Percentiles rank a stretch among this genome's conserved stretches.
phyloP scores from a whole-genome alignment of 768 basidiomycete genomes.

The Pilatotrama ljubarskyi region DNA sequence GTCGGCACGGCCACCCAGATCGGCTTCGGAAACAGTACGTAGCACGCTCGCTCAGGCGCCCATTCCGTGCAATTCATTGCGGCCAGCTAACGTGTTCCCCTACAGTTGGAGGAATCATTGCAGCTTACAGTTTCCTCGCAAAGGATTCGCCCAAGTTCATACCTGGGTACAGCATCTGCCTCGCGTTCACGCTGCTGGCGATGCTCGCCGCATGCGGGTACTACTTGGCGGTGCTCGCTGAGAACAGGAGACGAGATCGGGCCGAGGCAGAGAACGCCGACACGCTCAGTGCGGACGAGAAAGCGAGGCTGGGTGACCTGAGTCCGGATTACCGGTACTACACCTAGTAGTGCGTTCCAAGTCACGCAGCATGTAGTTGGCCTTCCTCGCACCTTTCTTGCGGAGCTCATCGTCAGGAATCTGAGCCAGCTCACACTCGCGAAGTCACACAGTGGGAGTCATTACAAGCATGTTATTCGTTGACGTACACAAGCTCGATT shows the following conservation, averaged over 20 bases:
- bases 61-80: not conserved
- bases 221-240: slow-evolving; percentile 9
- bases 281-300: not conserved
- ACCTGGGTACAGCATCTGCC: slow-evolving; percentile 25
- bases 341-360: too few species aligned
- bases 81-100: not conserved
- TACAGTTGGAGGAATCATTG: slow-evolving; percentile 29
- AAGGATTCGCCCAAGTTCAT: slow-evolving; percentile 28
- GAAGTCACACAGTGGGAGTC: not conserved
- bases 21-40: slow-evolving; percentile 32
- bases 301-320: slow-evolving; percentile 17
- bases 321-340: slow-evolving; percentile 1
- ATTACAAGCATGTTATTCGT: slow-evolving; percentile 4
- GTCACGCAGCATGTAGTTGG: too few species aligned
- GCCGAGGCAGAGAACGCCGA: not conserved
- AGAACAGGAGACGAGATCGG: slow-evolving; percentile 23
- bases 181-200: slow-evolving; percentile 25
- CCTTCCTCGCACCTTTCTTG: too few species aligned
- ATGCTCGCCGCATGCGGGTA: slow-evolving; percentile 18
- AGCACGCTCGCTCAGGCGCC: not conserved
- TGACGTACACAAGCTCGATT: slow-evolving; percentile 1
- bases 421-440: too few species aligned
- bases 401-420: not conserved
- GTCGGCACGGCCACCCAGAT: slow-evolving; percentile 31
- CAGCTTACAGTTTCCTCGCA: slow-evolving; percentile 26